phyloP scores from a whole-genome alignment of 1,284 basidiomycete species.

The Coniferiporia sulphurascens region DNA sequence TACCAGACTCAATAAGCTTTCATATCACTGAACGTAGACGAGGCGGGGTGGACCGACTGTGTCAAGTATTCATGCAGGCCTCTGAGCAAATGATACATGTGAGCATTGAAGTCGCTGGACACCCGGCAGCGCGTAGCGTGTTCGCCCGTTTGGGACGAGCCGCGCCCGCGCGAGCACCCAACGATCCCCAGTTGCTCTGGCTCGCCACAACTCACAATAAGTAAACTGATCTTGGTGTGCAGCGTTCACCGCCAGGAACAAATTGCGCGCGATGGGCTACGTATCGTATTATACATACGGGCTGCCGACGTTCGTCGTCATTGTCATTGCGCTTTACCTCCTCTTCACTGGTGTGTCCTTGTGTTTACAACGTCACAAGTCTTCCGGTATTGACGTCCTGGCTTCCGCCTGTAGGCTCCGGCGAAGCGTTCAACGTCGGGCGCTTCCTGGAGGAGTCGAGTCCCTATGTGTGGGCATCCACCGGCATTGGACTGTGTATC shows the following conservation, averaged over 20 bases:
- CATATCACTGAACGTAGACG: constrained; percentile 16
- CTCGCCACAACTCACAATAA: too few relatives aligned
- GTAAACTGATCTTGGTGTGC: not conserved
- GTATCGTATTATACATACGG: constrained; percentile 59
- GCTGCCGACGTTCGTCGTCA: constrained; percentile 58
- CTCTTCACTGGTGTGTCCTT: constrained; percentile 73
- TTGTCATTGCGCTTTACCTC: constrained; percentile 74
- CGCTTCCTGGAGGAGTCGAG: constrained; percentile 90
- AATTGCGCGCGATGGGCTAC: constrained; percentile 35
- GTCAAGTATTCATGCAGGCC: constrained; percentile 87
- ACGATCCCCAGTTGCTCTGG: too few relatives aligned
- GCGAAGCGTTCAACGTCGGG: constrained; percentile 89
- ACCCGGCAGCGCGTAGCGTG: not conserved
- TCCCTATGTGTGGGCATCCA: constrained; percentile 90
- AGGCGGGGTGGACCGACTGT: constrained; percentile 49
- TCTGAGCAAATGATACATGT: constrained; percentile 88
- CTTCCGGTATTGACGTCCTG: not conserved
- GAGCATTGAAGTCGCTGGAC: constrained; percentile 6
- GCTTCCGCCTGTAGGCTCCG: constrained; percentile 54
- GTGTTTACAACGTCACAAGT: not conserved
- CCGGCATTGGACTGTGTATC: constrained; percentile 90
- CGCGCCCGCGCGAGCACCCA: not conserved
- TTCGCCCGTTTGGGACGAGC: not conserved
- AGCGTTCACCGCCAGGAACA: not conserved
- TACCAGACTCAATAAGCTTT: not conserved